A percentile compares a stretch with the other conserved stretches of the same genome.
Conservation (phyloP, 2,329 filamentous ascomycete genomes). For the Penicillium brasilianum region DNA sequence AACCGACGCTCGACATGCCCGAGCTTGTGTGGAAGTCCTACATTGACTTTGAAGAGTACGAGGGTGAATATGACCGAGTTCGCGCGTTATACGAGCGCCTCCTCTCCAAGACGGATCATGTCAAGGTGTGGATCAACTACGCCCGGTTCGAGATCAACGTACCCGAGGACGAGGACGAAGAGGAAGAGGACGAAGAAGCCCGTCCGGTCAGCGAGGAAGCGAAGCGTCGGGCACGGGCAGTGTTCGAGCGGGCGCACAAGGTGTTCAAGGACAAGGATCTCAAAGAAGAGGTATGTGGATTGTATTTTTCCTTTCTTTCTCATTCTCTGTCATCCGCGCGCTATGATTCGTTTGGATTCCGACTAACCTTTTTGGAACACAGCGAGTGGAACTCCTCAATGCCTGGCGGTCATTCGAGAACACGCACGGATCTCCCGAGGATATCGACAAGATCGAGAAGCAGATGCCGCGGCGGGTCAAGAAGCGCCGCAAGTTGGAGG, state of each 20-base stretch:
- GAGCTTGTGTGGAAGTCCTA: slow-evolving; percentile 97
- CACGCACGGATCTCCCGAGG: slow-evolving; percentile 75
- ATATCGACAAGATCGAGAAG: slow-evolving; percentile 81
- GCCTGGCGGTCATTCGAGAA: slow-evolving; percentile 93
- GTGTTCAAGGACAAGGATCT: slow-evolving; percentile 87
- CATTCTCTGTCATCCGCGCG: neutral
- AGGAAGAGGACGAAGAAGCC: slow-evolving; percentile 66
- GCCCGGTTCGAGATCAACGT: slow-evolving; percentile 98
- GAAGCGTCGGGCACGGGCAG: slow-evolving; percentile 76
- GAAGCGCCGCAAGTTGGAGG: slow-evolving; percentile 88
- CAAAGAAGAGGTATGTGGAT: slow-evolving; percentile 73
- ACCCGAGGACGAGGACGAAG: slow-evolving; percentile 71
- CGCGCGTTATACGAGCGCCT: slow-evolving; percentile 86
- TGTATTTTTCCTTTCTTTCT: neutral
- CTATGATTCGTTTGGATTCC: neutral
- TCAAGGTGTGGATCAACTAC: slow-evolving; percentile 99
- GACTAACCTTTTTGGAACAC: slow-evolving; percentile 41
- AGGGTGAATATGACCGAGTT: slow-evolving; percentile 85
- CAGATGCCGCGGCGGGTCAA: slow-evolving; percentile 95
- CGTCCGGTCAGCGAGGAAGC: slow-evolving; percentile 76
- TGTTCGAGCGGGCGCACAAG: slow-evolving; percentile 86
- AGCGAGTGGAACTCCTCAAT: slow-evolving; percentile 85
- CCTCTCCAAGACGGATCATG: slow-evolving; percentile 92
- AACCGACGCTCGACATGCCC: slow-evolving; percentile 90
- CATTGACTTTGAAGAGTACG: slow-evolving; percentile 97